phyloP scores from a whole-genome alignment of 2,329 filamentous ascomycete species.

The Paraphaeosphaeria sporulosa region DNA sequence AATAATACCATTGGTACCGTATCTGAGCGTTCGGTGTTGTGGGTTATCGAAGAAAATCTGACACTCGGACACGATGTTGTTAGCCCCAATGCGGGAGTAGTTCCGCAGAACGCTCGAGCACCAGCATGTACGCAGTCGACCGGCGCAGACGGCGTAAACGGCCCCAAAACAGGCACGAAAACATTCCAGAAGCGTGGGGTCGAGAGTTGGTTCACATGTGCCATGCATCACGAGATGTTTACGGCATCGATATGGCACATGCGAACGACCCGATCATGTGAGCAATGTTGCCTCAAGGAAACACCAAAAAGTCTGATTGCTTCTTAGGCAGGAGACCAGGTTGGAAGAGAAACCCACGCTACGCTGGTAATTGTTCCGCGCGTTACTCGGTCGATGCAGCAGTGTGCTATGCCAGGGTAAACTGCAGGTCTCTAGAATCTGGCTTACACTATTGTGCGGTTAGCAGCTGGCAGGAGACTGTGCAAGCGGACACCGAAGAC shows the following conservation, averaged over 20 bases:
- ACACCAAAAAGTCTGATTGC: neutral
- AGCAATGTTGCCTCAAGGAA: neutral
- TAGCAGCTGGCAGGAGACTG: neutral
- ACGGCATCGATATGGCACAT: neutral
- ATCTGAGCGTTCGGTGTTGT: too few relatives aligned
- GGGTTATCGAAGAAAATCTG: too few relatives aligned
- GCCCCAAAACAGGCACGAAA: slow-evolving; percentile 3
- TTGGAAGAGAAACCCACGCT: neutral
- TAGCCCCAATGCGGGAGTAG: slow-evolving; percentile 3
- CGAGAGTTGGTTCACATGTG: slow-evolving; percentile 14
- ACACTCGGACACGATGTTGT: neutral
- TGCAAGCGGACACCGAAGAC: slow-evolving; percentile 11
- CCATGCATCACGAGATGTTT: neutral
- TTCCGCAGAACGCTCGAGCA: slow-evolving; percentile 3
- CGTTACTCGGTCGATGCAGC: neutral
- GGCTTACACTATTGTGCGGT: neutral
- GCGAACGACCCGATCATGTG: neutral
- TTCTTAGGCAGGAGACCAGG: neutral
- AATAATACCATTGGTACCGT: neutral
- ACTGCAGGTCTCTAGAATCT: neutral
- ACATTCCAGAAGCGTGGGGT: slow-evolving; percentile 14
- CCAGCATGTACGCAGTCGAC: slow-evolving; percentile 1
- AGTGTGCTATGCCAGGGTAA: neutral
- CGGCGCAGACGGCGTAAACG: neutral
- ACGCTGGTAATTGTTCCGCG: neutral